A percentile compares a stretch with the other conserved stretches of the same genome.
These are phyloP conservation scores for Cyberlindnera euphorbiiphila DNA, from an alignment of 805 yeast species.

Conservation along the genomic window DNA sequence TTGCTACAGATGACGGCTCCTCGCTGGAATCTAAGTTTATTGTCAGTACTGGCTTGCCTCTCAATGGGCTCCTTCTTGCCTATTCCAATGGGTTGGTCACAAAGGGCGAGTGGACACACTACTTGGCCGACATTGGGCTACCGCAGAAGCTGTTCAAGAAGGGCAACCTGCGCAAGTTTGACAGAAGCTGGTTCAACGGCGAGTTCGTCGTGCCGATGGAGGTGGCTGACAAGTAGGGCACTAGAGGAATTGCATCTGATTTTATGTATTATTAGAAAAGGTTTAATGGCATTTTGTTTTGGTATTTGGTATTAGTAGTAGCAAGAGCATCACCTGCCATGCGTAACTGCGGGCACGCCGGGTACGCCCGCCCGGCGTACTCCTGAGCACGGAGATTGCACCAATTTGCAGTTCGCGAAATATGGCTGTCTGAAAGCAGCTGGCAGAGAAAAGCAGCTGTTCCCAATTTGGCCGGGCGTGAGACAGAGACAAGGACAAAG, in stretches of 20 bases:
- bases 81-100: constrained; percentile 50
- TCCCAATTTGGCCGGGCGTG: too few species aligned
- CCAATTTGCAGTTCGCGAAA: too few species aligned
- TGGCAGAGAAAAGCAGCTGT: too few species aligned
- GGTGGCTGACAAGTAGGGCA: constrained; percentile 6
- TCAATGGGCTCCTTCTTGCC: constrained; percentile 57
- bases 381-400: too few species aligned
- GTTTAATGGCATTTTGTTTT: constrained; percentile 3
- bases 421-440: too few species aligned
- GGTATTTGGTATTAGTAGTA: neutral
- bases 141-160: constrained; percentile 53
- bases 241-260: neutral
- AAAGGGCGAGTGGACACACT: constrained; percentile 51
- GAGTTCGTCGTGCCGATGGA: constrained; percentile 19
- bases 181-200: constrained; percentile 29
- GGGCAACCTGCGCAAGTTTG: constrained; percentile 45
- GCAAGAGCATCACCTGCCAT: too few species aligned
- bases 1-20: constrained; percentile 28
- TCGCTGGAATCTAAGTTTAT: constrained; percentile 51
- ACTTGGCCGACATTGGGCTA: constrained; percentile 65
- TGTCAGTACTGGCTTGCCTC: constrained; percentile 70
- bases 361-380: too few species aligned
- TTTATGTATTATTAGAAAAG: constrained; percentile 1
- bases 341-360: too few species aligned
- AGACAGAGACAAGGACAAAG: too few species aligned